phyloP scores from a whole-genome alignment of 768 basidiomycete genomes.

The Leccinum disarticulatum region DNA sequence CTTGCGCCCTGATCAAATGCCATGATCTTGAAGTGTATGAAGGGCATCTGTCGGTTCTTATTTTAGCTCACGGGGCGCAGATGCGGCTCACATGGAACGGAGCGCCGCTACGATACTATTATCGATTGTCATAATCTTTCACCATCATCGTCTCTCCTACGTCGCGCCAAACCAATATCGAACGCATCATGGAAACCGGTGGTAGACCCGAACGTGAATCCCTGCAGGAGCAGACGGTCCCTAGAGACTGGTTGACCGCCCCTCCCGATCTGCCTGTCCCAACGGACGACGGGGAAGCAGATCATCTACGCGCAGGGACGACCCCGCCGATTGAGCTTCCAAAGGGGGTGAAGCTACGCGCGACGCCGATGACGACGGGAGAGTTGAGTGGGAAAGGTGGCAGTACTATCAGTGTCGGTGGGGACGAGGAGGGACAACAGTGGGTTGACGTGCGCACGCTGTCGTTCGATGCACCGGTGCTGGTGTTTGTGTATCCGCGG shows the following conservation, averaged over 20 bases:
- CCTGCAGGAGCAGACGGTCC: not conserved
- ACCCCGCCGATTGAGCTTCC: not conserved
- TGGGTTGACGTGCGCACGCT: conserved; percentile 12
- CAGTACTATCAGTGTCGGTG: not conserved
- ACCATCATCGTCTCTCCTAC: not conserved
- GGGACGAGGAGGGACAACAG: not conserved
- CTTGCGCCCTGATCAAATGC: too few relatives aligned
- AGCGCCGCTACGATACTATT: not conserved
- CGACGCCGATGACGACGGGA: not conserved
- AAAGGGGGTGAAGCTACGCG: not conserved
- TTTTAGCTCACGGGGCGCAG: too few relatives aligned
- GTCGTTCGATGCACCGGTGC: conserved; percentile 18
- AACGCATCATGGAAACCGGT: not conserved
- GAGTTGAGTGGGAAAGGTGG: not conserved
- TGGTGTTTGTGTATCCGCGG: conserved; percentile 26
- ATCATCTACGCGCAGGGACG: not conserved
- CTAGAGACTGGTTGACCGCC: not conserved
- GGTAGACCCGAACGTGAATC: not conserved
- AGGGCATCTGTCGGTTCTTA: too few relatives aligned
- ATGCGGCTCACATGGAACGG: too few relatives aligned
- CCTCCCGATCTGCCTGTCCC: not conserved
- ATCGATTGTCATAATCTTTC: not conserved
- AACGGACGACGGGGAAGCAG: not conserved
- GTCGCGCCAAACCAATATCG: not conserved
- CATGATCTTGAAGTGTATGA: too few relatives aligned